Evolutionary conservation across 2,329 filamentous ascomycete genomes (phyloP).

Genomic region (Trichophyton verrucosum): DNA sequence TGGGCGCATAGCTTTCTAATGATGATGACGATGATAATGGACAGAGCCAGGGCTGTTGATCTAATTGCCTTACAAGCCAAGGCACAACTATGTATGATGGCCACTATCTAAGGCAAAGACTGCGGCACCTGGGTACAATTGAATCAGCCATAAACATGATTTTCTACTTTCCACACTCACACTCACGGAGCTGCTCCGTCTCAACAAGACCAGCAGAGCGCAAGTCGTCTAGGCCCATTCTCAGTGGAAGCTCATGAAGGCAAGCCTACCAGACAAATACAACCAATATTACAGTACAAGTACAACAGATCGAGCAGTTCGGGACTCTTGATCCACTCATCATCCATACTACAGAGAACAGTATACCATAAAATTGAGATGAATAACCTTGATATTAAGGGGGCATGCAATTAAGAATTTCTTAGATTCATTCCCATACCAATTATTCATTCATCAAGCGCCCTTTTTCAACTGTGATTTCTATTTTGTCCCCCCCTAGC

Average conservation of each 20-base stretch:
- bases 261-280: too few relatives aligned
- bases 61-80: neutral
- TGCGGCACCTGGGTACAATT: neutral
- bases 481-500: neutral
- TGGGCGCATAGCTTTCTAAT: neutral
- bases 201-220: too few relatives aligned
- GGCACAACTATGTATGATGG: neutral
- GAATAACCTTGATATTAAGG: neutral
- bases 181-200: too few relatives aligned
- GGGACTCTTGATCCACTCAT: too few relatives aligned
- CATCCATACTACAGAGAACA: neutral
- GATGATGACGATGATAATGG: neutral
- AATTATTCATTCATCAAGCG: neutral
- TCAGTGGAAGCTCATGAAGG: too few relatives aligned
- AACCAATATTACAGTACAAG: too few relatives aligned
- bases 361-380: neutral
- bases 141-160: neutral
- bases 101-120: neutral
- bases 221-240: too few relatives aligned
- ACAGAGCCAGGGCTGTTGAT: neutral
- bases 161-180: neutral
- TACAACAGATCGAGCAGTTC: too few relatives aligned
- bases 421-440: neutral
- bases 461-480: constrained; percentile 1
- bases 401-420: neutral